Conservation (phyloP, 2,329 filamentous ascomycete genomes). For the Colletotrichum scovillei region DNA sequence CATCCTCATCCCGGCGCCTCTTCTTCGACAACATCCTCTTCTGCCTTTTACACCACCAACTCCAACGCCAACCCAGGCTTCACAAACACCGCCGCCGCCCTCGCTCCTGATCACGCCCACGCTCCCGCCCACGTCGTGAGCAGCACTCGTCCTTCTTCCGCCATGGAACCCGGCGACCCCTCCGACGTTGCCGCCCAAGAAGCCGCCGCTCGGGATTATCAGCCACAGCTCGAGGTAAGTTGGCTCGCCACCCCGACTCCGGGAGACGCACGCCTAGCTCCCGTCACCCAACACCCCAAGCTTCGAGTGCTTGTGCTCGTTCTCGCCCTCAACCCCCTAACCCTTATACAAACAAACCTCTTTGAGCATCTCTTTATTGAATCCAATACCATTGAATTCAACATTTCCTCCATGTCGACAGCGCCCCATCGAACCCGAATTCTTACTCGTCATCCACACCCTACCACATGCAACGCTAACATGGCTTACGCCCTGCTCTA, state of each 20-base stretch:
- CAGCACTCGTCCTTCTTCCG: constrained; percentile 40
- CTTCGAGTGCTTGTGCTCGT: background rate
- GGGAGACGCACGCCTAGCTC: background rate
- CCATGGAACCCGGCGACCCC: constrained; percentile 38
- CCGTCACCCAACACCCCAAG: background rate
- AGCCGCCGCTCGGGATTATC: constrained; percentile 69
- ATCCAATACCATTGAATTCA: no score
- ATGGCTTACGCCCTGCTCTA: constrained; percentile 52
- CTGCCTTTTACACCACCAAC: constrained; percentile 31
- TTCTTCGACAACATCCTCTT: constrained; percentile 23
- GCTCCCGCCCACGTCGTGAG: constrained; percentile 54
- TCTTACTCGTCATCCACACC: no score
- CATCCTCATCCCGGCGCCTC: constrained; percentile 1
- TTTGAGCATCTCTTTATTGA: no score
- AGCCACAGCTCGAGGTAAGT: constrained; percentile 67
- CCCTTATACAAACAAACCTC: no score
- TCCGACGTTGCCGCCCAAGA: constrained; percentile 69
- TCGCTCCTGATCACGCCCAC: constrained; percentile 40
- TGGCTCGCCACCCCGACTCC: background rate
- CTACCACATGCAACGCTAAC: background rate
- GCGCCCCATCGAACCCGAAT: background rate
- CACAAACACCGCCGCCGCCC: constrained; percentile 6
- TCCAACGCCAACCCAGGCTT: constrained; percentile 9
- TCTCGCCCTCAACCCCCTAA: background rate
- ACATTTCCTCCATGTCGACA: background rate